phyloP scores from a whole-genome alignment of 495 filamentous ascomycete genomes.

The Evernia prunastri region DNA sequence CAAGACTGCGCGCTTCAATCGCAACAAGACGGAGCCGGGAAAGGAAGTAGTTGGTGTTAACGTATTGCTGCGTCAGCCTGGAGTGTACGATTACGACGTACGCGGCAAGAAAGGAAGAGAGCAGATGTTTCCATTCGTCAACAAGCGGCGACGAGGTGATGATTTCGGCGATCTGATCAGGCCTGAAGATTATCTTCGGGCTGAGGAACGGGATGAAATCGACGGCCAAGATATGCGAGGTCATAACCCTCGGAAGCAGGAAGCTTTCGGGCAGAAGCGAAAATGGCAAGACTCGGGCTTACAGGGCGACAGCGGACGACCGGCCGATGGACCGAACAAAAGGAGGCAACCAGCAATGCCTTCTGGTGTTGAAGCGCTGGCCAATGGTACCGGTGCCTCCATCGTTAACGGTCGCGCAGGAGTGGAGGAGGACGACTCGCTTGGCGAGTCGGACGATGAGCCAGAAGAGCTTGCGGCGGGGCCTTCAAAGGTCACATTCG shows the following conservation, averaged over 20 bases:
- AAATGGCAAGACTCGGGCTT: slow-evolving; percentile 72
- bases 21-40: slow-evolving; percentile 72
- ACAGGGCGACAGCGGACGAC: slow-evolving; percentile 34
- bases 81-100: slow-evolving; percentile 86
- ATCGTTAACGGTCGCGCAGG: slow-evolving; percentile 35
- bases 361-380: slow-evolving; percentile 33
- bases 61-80: slow-evolving; percentile 79
- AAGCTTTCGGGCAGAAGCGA: slow-evolving; percentile 81
- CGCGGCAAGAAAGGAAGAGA: slow-evolving; percentile 90
- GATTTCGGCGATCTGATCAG: slow-evolving; percentile 91
- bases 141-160: slow-evolving; percentile 70
- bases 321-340: slow-evolving; percentile 37
- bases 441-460: slow-evolving; percentile 44
- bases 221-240: slow-evolving; percentile 53
- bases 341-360: slow-evolving; percentile 40
- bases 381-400: slow-evolving; percentile 22
- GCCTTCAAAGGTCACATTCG: slow-evolving; percentile 66
- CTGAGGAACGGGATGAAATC: slow-evolving; percentile 82
- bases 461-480: slow-evolving; percentile 47
- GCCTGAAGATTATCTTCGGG: slow-evolving; percentile 88
- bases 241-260: slow-evolving; percentile 41
- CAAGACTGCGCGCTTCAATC: slow-evolving; percentile 68
- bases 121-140: slow-evolving; percentile 83
- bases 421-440: slow-evolving; percentile 40
- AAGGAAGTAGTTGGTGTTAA: slow-evolving; percentile 89